Evolutionary conservation across 345 rosid genomes (phyloP).

Genomic region (Lepidium africanum): DNA sequence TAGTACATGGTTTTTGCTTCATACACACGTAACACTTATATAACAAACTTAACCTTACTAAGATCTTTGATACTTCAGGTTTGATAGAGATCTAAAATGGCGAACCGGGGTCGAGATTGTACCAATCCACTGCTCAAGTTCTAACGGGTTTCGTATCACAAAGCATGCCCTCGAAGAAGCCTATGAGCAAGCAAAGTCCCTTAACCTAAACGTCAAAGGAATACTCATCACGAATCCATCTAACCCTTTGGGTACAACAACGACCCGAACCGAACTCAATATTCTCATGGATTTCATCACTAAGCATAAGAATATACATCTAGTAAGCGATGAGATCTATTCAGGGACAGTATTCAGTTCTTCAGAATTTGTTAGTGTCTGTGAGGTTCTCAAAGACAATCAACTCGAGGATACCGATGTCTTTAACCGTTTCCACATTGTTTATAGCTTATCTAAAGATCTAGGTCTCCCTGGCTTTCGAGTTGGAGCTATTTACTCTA

Average conservation of each 20-base stretch:
- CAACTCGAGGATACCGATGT: slow-evolving; percentile 31
- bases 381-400: slow-evolving; percentile 44
- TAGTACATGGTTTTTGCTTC: slow-evolving; percentile 19
- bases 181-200: slow-evolving; percentile 42
- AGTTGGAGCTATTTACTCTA: slow-evolving; percentile 75
- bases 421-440: slow-evolving; percentile 50
- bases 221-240: slow-evolving; percentile 71
- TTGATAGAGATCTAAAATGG: slow-evolving; percentile 66
- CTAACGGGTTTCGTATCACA: slow-evolving; percentile 43
- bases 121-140: slow-evolving; percentile 42
- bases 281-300: slow-evolving; percentile 53
- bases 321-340: slow-evolving; percentile 67
- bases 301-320: slow-evolving; percentile 37
- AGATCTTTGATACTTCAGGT: slow-evolving; percentile 28
- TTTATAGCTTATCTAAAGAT: slow-evolving; percentile 68
- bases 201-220: slow-evolving; percentile 53
- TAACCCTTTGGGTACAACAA: slow-evolving; percentile 65
- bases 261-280: slow-evolving; percentile 38
- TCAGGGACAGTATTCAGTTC: slow-evolving; percentile 59
- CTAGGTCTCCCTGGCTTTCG: slow-evolving; percentile 81
- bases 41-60: not conserved
- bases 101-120: slow-evolving; percentile 50
- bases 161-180: slow-evolving; percentile 49
- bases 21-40: not conserved
- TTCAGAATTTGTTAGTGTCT: slow-evolving; percentile 44